Evolutionary conservation across 2,329 filamentous ascomycete species (phyloP), one percentile per base, ranked within the genome.

Genomic region (Chaetomiaceae sp.): DNA sequence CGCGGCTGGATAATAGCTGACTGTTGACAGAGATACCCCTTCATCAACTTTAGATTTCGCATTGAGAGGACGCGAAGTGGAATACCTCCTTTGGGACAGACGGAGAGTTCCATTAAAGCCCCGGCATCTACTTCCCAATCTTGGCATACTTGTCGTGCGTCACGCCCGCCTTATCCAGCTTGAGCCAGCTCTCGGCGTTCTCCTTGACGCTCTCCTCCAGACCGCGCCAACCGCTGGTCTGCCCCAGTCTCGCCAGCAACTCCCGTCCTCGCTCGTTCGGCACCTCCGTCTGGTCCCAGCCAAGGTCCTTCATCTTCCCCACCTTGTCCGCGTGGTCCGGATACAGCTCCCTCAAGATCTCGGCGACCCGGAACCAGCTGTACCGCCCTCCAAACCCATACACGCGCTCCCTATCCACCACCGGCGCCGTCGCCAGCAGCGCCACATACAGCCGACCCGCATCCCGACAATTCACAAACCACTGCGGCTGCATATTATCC

Each of bases 241-340:
- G 61, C 0, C 64, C 65, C n/a, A 68, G 20, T 7, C 62, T 55
- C 8, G 54, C 55, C 40, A 70, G 42, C 38, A 70, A 45, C 25
- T 64, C 57, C 4, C 53, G 43, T 4, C 61, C 60, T 33, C 63
- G 61, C 43, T 65, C 9, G 33, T 64, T 67, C 7, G 67, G 64
- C n/a, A 69, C 65, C 6, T 64, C 64, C 1, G 61, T 65, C 48
- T 65, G 60, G 29, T 69, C 66, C 64, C 61, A 65, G 0, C 65
- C 66, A 12, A 54, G 51, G 23, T 66, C 61, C 15, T 61, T 48
- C 8, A 66, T 44, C 9, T 48, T 48, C 0, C 56, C 60, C 29
- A 69, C 23, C 48, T 55, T 56, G 0, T 62, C 57, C 37, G 53
- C 56, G 19, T 58, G 60, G 11, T 64, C 60, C 0, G 66, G 67